Conservation (phyloP, 352 stramenopile species). For the Globisporangium polare region DNA sequence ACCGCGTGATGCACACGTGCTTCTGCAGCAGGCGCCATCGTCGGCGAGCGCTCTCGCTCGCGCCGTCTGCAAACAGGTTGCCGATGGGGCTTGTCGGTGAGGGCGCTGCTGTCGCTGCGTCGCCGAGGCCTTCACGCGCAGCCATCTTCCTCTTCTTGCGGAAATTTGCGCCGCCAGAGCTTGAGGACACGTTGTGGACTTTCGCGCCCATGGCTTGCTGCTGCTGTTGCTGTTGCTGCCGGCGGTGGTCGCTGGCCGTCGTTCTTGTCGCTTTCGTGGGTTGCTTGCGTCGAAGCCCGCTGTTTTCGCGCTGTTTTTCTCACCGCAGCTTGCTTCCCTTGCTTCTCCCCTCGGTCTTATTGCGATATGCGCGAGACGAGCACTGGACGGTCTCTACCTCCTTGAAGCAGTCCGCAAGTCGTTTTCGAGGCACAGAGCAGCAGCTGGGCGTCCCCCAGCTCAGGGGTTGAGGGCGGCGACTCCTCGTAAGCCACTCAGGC, state of each 20-base stretch:
- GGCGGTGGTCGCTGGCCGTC: neutral
- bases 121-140: neutral
- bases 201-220: constrained; percentile 8
- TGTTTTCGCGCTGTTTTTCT: constrained; percentile 13
- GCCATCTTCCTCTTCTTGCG: constrained; percentile 19
- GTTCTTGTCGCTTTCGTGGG: neutral
- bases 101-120: neutral
- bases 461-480: constrained; percentile 1
- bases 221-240: neutral
- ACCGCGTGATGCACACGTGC: constrained; percentile 61
- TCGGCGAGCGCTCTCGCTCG: constrained; percentile 31
- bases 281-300: neutral
- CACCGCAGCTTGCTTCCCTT: neutral
- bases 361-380: constrained; percentile 6
- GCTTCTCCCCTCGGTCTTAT: neutral
- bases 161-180: neutral
- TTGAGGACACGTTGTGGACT: constrained; percentile 14
- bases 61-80: constrained; percentile 5
- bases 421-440: constrained; percentile 6
- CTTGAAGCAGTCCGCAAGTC: neutral
- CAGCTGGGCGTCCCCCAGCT: neutral
- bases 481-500: neutral
- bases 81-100: neutral
- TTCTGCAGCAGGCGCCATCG: constrained; percentile 59
- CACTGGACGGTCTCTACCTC: constrained; percentile 4